These are phyloP conservation scores for Hura crepitans DNA, from an alignment of 441 rosid species.

Conservation along the genomic window DNA sequence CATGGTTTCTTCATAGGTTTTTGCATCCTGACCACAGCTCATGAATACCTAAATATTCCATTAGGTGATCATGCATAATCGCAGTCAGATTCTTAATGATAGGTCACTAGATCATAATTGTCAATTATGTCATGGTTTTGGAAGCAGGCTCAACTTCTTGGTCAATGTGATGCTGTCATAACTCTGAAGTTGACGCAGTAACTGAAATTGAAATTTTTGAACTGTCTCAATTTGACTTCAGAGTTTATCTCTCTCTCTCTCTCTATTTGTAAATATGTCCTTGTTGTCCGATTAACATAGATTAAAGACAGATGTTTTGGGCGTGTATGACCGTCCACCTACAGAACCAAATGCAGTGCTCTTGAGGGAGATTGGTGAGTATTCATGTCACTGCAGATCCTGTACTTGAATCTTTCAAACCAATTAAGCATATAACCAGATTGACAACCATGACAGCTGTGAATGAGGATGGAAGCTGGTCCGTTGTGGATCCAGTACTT, in stretches of 20 bases:
- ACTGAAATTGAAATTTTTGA: not conserved
- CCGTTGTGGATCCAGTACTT: constrained; percentile 54
- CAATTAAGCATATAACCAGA: constrained; percentile 8
- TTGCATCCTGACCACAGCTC: not conserved
- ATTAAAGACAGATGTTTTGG: constrained; percentile 77
- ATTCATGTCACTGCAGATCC: not conserved
- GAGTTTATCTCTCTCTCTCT: not conserved
- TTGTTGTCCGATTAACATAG: constrained; percentile 45
- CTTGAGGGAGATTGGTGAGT: constrained; percentile 76
- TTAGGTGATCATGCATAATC: not conserved
- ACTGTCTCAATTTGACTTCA: not conserved
- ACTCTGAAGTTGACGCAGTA: not conserved
- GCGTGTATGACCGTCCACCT: constrained; percentile 93
- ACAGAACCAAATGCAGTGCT: constrained; percentile 65
- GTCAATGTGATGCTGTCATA: not conserved
- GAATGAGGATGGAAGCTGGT: constrained; percentile 76
- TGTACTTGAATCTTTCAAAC: not conserved
- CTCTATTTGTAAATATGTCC: not conserved
- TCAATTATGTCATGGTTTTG: not conserved
- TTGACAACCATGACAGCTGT: constrained; percentile 48
- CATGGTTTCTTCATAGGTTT: not conserved
- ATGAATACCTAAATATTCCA: not conserved
- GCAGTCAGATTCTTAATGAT: not conserved
- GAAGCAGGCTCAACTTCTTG: not conserved
- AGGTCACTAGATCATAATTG: not conserved